phyloP scores from a whole-genome alignment of 768 basidiomycete species.

The Wakefieldia striispora region DNA sequence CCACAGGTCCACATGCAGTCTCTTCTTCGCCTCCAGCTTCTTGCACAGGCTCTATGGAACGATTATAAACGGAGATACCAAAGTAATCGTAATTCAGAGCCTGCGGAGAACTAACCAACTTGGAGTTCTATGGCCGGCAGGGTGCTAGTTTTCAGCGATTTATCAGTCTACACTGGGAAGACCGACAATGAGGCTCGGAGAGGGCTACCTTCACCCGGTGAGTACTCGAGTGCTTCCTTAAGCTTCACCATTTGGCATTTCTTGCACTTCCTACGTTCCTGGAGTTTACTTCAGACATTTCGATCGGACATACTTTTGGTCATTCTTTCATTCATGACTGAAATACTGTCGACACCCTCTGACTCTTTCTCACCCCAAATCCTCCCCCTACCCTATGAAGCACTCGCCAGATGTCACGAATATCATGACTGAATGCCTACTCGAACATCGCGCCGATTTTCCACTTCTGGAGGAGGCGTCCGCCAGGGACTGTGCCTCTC shows the following conservation, averaged over 20 bases:
- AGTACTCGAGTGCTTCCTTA: slow-evolving; percentile 11
- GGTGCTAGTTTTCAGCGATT: not conserved
- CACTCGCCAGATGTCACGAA: slow-evolving; percentile 17
- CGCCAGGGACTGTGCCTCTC: not conserved
- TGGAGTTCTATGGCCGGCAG: not conserved
- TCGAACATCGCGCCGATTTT: slow-evolving; percentile 1
- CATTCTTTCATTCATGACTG: slow-evolving; percentile 3
- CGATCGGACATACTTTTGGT: not conserved
- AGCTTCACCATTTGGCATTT: slow-evolving; percentile 3
- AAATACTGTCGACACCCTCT: slow-evolving; percentile 7
- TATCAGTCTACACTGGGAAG: not conserved
- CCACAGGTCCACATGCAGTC: not conserved
- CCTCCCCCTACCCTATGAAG: slow-evolving; percentile 6
- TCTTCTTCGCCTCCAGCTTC: slow-evolving; percentile 9
- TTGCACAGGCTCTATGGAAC: slow-evolving; percentile 5
- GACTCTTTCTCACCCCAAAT: not conserved
- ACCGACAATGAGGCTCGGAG: slow-evolving; percentile 6
- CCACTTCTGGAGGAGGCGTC: slow-evolving; percentile 1
- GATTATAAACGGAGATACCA: slow-evolving; percentile 4
- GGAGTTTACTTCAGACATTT: slow-evolving; percentile 5
- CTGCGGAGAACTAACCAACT: not conserved
- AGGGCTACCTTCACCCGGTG: slow-evolving; percentile 11
- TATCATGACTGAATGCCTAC: slow-evolving; percentile 17
- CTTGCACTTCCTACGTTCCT: not conserved
- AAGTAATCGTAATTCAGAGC: not conserved